Base-by-base conservation (phyloP, 768 basidiomycete species). In the Punctularia strigosozonata region DNA sequence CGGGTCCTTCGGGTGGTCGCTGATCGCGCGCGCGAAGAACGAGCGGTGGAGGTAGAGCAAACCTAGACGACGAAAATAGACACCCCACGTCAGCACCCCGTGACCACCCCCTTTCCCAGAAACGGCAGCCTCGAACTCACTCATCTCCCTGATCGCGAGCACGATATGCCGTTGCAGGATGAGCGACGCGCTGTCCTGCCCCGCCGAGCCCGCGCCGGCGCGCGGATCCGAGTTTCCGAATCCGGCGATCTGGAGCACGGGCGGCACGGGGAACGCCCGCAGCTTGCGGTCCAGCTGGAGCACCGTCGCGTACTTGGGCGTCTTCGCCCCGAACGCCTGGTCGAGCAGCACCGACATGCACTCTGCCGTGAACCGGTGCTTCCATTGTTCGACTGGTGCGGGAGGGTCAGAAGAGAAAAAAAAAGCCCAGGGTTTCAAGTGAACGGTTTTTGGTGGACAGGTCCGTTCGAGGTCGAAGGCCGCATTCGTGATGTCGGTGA, bases 1-100 rank as follows among this genome's bases (percentile, higher is more conserved):
- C 20, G 80, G 80, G 48, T 82, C 80, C 50, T 77, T 78, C 23
- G 79, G 78, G 51, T 78, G 75, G 50, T 82, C 80, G 48, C 71
- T 77, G 42, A 82, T 70, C 3, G 80, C 80, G 31, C 77, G 68
- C 19, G 80, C 80, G 45, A 82, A 81, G 60, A 80, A 82, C 52
- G 75, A 77, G 46, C 80, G 68, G 49, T 82, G 80, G 25, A 82
- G 62, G 55, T 81, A 82, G 14, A 82, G 60, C 24, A 81, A 64
- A 56, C 77, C 80, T 81, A 36, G 23, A 22, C 22, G 36, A 15
- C n/a, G 25, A 41, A 37, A 44, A 49, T 28, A 41, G 37, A 42
- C n/a, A 14, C 22, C 8, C 33, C 36, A 33, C 5, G n/a, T n/a
- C n/a, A n/a, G n/a, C 42, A 43, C 28, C 32, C 15, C 31, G 37